Conservation (phyloP, 768 basidiomycete species). For the Leccinum pellstonianum region DNA sequence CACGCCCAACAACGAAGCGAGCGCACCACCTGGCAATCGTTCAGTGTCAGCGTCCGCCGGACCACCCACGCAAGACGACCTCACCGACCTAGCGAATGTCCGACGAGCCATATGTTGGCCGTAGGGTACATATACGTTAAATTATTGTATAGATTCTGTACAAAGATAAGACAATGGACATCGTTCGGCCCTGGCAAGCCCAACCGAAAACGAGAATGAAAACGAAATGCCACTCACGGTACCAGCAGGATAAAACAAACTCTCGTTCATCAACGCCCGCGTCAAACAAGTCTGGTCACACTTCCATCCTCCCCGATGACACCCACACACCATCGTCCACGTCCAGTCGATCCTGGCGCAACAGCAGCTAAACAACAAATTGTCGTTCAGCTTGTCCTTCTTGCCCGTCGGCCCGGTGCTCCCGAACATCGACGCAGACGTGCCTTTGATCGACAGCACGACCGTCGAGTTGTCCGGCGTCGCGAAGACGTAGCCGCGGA, state of each 20-base stretch:
- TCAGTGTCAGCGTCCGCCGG: constrained; percentile 23
- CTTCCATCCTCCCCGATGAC: constrained; percentile 75
- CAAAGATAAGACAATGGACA: not conserved
- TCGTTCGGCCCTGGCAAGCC: not conserved
- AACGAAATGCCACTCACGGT: constrained; percentile 52
- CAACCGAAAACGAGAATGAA: not conserved
- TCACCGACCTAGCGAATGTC: constrained; percentile 61
- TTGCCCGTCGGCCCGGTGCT: constrained; percentile 80
- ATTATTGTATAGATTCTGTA: constrained; percentile 91
- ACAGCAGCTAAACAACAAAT: constrained; percentile 90
- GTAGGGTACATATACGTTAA: constrained; percentile 89
- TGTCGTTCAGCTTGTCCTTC: constrained; percentile 95
- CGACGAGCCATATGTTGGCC: constrained; percentile 85
- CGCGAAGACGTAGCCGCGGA: constrained; percentile 90
- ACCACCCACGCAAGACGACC: constrained; percentile 26
- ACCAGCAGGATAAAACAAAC: constrained; percentile 87
- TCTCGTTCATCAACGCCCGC: constrained; percentile 69
- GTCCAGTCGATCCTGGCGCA: constrained; percentile 91
- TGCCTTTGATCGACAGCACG: constrained; percentile 90
- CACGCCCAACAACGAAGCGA: constrained; percentile 79
- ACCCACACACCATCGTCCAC: constrained; percentile 93
- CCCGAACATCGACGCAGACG: constrained; percentile 73
- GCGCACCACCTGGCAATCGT: constrained; percentile 46
- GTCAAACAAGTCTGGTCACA: constrained; percentile 83
- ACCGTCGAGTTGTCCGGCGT: constrained; percentile 80